Conservation (phyloP, 495 filamentous ascomycete species). For the Echria macrotheca region DNA sequence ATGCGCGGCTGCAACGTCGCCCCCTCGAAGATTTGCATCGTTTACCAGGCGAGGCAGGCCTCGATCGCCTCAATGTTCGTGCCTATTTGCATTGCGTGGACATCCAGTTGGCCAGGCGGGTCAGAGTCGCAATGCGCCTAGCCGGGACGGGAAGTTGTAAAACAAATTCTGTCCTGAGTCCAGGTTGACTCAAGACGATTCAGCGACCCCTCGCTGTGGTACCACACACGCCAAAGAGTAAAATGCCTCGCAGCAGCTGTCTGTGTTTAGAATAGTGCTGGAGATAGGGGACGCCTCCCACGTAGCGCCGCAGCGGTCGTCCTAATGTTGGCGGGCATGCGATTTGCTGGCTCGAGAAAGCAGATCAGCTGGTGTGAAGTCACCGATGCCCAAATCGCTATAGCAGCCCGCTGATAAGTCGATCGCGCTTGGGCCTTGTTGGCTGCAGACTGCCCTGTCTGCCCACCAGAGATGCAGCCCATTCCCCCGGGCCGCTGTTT, state of each 20-base stretch:
- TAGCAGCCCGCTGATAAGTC: neutral
- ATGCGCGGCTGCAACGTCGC: neutral
- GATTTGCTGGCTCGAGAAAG: neutral
- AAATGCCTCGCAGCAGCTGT: neutral
- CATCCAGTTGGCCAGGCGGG: neutral
- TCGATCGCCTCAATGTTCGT: neutral
- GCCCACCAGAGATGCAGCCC: neutral
- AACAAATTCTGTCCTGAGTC: too few species aligned
- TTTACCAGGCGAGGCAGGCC: slow-evolving; percentile 6
- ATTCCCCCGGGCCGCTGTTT: neutral
- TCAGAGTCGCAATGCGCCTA: neutral
- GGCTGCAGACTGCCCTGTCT: neutral
- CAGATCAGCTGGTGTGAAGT: slow-evolving; percentile 8
- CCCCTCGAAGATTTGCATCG: neutral
- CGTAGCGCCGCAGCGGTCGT: slow-evolving; percentile 1
- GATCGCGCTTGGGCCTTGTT: slow-evolving; percentile 1
- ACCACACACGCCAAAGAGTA: neutral
- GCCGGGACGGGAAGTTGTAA: neutral
- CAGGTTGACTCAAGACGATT: too few species aligned
- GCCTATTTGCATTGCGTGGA: neutral
- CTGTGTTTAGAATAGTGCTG: neutral
- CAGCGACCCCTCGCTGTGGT: too few species aligned
- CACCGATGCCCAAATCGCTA: slow-evolving; percentile 1
- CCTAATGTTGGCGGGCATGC: neutral
- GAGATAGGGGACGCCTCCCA: neutral